A percentile compares a stretch with the other conserved stretches of the same genome.
Conservation (phyloP, 2,329 filamentous ascomycete species). For the Trichoderma hamatum region DNA sequence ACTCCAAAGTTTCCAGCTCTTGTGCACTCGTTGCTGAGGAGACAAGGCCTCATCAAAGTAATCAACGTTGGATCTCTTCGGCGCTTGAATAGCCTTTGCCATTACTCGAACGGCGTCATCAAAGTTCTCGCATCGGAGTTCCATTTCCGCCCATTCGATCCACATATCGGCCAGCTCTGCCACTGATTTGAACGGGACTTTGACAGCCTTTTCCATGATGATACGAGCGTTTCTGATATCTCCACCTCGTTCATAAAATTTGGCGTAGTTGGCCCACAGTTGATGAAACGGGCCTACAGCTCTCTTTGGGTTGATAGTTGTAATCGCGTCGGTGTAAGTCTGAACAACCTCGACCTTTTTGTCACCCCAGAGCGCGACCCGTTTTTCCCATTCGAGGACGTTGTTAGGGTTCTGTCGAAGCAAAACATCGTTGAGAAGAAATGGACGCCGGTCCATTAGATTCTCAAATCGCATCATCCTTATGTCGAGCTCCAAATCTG, state of each 20-base stretch:
- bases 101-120: constrained; percentile 93
- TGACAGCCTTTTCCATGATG: constrained; percentile 97
- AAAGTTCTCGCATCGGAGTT: constrained; percentile 93
- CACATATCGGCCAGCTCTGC: constrained; percentile 95
- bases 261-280: constrained; percentile 95
- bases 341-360: constrained; percentile 90
- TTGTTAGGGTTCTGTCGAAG: constrained; percentile 95
- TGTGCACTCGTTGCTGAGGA: constrained; percentile 95
- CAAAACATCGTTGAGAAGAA: constrained; percentile 93
- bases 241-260: constrained; percentile 89
- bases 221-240: constrained; percentile 83
- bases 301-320: constrained; percentile 90
- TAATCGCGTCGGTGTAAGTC: constrained; percentile 93
- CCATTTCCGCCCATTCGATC: constrained; percentile 99
- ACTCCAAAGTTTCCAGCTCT: constrained; percentile 99
- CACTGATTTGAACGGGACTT: constrained; percentile 98
- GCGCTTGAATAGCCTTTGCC: constrained; percentile 96
- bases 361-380: constrained; percentile 91
- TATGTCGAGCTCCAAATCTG: constrained; percentile 93
- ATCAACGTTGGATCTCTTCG: constrained; percentile 96
- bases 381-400: constrained; percentile 95
- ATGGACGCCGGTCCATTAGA: constrained; percentile 93
- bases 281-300: constrained; percentile 92
- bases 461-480: constrained; percentile 98
- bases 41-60: constrained; percentile 96